These are phyloP conservation scores for Daldinia caldariorum DNA, from an alignment of 495 filamentous ascomycete genomes.

Conservation along the genomic window DNA sequence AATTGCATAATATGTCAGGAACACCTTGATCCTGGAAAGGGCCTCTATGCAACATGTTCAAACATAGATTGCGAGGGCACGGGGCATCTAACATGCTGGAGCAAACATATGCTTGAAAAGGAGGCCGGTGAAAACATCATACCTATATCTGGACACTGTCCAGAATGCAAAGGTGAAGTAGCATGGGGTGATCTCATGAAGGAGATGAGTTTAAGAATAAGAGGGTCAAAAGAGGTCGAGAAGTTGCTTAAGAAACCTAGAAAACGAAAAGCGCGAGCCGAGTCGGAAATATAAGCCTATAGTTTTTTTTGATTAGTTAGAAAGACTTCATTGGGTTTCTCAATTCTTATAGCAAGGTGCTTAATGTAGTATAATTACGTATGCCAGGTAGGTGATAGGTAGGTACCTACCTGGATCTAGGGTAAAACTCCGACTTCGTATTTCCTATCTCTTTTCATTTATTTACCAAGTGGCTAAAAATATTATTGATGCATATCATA, in stretches of 20 bases:
- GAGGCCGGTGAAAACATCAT: slow-evolving; percentile 63
- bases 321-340: background rate
- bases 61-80: slow-evolving; percentile 69
- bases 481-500: background rate
- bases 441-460: background rate
- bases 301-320: background rate
- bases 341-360: slow-evolving; percentile 25
- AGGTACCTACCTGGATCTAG: too few species aligned
- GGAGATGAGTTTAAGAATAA: slow-evolving; percentile 76
- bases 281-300: slow-evolving; percentile 8
- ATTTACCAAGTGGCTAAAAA: background rate
- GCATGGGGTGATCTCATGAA: slow-evolving; percentile 83
- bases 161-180: slow-evolving; percentile 68
- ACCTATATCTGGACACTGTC: slow-evolving; percentile 77
- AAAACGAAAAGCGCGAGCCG: slow-evolving; percentile 38
- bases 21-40: slow-evolving; percentile 56
- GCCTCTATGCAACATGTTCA: slow-evolving; percentile 75
- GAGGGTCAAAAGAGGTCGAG: slow-evolving; percentile 72
- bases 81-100: slow-evolving; percentile 82
- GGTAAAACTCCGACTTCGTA: background rate
- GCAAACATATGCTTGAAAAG: slow-evolving; percentile 66
- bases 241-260: slow-evolving; percentile 68
- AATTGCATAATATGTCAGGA: slow-evolving; percentile 72
- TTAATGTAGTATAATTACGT: background rate
- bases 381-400: too few species aligned